Evolutionary conservation across 345 rosid genomes (phyloP).

Genomic region (Syzygium aromaticum): DNA sequence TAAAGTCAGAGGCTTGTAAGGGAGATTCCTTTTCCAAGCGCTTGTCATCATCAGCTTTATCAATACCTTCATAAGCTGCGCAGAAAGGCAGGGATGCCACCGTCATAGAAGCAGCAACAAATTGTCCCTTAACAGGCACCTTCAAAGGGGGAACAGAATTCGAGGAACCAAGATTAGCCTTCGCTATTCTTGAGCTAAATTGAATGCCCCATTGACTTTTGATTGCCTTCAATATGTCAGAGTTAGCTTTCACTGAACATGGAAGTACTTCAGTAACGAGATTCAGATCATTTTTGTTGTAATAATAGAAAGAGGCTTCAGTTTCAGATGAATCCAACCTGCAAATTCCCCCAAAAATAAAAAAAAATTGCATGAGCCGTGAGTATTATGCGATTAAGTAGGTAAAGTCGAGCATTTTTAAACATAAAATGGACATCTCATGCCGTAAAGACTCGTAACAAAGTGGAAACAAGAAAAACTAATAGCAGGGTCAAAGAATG

Average conservation of each 20-base stretch:
- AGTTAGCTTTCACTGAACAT: slow-evolving; percentile 37
- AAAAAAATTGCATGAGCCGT: neutral
- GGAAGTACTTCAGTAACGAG: slow-evolving; percentile 53
- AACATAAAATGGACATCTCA: neutral
- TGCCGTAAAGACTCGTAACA: neutral
- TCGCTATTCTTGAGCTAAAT: slow-evolving; percentile 22
- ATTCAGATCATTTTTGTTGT: slow-evolving; percentile 51
- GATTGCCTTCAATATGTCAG: slow-evolving; percentile 50
- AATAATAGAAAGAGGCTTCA: slow-evolving; percentile 45
- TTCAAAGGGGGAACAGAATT: slow-evolving; percentile 19
- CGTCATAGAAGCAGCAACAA: slow-evolving; percentile 14
- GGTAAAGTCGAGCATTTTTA: neutral
- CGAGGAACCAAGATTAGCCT: slow-evolving; percentile 23
- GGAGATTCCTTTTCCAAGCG: slow-evolving; percentile 25
- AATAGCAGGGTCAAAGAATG: neutral
- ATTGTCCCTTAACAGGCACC: slow-evolving; percentile 15
- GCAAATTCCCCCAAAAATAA: slow-evolving; percentile 26
- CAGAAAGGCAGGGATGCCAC: slow-evolving; percentile 13
- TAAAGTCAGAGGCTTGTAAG: slow-evolving; percentile 28
- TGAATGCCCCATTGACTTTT: slow-evolving; percentile 50
- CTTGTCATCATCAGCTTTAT: slow-evolving; percentile 21
- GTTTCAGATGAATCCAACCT: slow-evolving; percentile 60
- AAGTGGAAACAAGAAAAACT: neutral
- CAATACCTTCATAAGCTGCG: slow-evolving; percentile 8
- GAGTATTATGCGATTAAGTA: neutral